Evolutionary conservation across 371 early-diverging fungal species (phyloP), one percentile per base, ranked within the genome.

Genomic region (Umbelopsis sp.): DNA sequence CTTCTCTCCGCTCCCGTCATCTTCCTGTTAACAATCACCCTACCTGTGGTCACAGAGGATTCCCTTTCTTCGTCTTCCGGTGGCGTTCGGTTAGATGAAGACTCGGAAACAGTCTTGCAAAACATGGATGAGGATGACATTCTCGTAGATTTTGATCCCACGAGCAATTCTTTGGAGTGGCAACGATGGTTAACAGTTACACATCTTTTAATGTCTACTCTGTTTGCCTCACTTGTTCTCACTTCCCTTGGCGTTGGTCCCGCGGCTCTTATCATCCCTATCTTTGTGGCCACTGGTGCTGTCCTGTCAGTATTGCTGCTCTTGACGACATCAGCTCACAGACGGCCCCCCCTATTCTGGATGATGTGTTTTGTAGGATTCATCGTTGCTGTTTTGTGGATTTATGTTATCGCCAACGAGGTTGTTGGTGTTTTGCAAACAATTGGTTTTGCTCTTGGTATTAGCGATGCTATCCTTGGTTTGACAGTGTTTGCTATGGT

Each of bases 401-500:
- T 94, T 8, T 93, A 86, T 74, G 69, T 93, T 20, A 82, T 92
- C n/a, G 93, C 94, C 5, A 92, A 91, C 65, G 95, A 94, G 63
- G 91, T 94, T 11, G 94, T 94, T 1, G 89, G 92, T 25, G 84
- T 94, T 0, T 76, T 94, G 22, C 93, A 89, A 70, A 76, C 94
- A 0, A 79, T 94, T 44, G 94, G 95, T 2, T 80, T 91, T 73
- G 88, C 93, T 12, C 73, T 94, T 3, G 85, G 88, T 16, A 78
- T 93, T 32, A 91, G 88, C 69, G 93, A 95, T 67, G 90, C 91
- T 37, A 91, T 95, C 41, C 80, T 95, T 10, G 95, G 95, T 0
- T 71, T 94, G 66, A 94, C 95, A 0, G 78, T 95, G 3, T 92
- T 95, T 78, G 95, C 93, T 9, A 79, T 93, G 81, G 91, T 90